Evolutionary conservation across 345 rosid species (phyloP).

Genomic region (Hibiscus trionum): DNA sequence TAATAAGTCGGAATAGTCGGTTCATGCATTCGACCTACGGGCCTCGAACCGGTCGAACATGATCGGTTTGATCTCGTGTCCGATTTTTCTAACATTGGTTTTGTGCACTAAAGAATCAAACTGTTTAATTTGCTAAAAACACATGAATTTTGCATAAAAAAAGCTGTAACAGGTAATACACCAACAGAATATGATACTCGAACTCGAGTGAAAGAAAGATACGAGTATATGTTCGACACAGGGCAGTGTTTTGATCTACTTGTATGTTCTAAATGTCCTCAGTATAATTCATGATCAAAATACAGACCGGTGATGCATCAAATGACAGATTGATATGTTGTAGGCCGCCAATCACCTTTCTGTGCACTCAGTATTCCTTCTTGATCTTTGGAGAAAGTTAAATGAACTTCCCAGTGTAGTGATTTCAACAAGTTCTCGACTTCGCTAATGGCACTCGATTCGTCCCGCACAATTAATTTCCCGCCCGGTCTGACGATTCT

Average conservation of each 20-base stretch:
- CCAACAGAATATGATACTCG: not conserved
- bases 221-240: not conserved
- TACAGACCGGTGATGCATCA: not conserved
- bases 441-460: constrained; percentile 52
- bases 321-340: constrained; percentile 24
- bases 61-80: no score
- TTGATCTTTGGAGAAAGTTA: constrained; percentile 64
- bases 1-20: no score
- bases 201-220: not conserved
- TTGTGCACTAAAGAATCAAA: no score
- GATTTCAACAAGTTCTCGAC: constrained; percentile 73
- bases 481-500: constrained; percentile 92
- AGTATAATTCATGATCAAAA: not conserved
- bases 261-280: constrained; percentile 25
- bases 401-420: constrained; percentile 70
- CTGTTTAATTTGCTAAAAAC: not conserved
- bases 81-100: no score
- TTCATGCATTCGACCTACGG: no score
- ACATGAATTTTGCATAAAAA: not conserved
- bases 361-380: constrained; percentile 90
- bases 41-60: no score
- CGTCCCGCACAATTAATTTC: constrained; percentile 67
- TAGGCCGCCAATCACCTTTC: constrained; percentile 84
- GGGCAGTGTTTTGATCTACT: constrained; percentile 50
- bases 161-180: not conserved